Base-by-base conservation (phyloP, 805 yeast genomes). In the Cyberlindnera amylophila region DNA sequence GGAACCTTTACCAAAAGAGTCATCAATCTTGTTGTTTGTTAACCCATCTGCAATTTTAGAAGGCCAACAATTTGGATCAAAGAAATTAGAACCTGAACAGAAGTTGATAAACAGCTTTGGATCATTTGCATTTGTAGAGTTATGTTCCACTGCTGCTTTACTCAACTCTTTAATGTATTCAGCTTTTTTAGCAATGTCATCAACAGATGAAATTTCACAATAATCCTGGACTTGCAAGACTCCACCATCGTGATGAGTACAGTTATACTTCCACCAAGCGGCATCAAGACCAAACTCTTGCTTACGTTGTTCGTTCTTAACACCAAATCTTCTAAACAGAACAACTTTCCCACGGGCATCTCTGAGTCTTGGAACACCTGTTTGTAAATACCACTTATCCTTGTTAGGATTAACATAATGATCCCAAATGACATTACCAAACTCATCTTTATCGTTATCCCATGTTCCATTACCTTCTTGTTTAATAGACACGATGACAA, bases 31-130 rank as follows among this genome's bases (percentile, higher is more conserved):
- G 37, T 69, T 66, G 28, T 61, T 55, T 14, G 55, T 52, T 62
- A 78, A 65, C 42, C 77, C 79, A 42, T 70, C 65, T 15, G 88
- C 77, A 46, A 84, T 77, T 51, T 74, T 69, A 45, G 74, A 70
- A 1, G 93, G 93, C 93, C 93, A 85, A 61, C 87, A 83, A 36
- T 67, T 71, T 39, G 70, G 78, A 62, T 82, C 77, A 62, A 81
- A 81, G 59, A 83, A 81, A 62, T 81, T 81, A 34, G 89, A 72
- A 14, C 83, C 91, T 1, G 88, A 74, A 45, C 87, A 79, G 61
- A 82, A 85, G 65, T 85, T 85, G 47, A 85, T 63, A 53, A 75
- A 84, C 50, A 85, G 64, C 61, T 81, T 83, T 37, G 75, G 67
- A 46, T 72, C 73, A 43, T 62, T 62, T 19, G 64, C 50, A 42